Base-by-base conservation (phyloP, 2,329 filamentous ascomycete genomes). In the Alternaria metachromatica region DNA sequence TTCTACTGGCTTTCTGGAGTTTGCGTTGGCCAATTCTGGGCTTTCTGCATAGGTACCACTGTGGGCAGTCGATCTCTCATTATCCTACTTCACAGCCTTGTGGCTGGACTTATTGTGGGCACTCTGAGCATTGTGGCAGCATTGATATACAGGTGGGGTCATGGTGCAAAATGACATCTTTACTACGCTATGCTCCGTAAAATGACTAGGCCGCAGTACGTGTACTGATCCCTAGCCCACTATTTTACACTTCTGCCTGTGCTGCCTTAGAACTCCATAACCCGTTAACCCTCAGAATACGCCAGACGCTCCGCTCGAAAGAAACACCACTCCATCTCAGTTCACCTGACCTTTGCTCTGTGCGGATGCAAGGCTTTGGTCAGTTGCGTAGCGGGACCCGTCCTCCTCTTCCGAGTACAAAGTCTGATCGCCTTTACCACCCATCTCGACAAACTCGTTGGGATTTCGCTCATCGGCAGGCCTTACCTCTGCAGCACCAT, bases 351-450 rank as follows among this genome's bases (percentile, higher is more conserved):
- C 49, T 53, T 61, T 64, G 57, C 54, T 62, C 45, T 43, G 46
- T 15, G 53, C 37, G 25, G 62, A 61, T 46, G 60, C 63, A 30
- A 73, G 57, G 28, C 51, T 62, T 46, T 67, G 60, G 51, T 75
- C 69, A 2, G 62, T 69, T 10, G 70, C 63, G 64, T 83, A 84
- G 12, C 77, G 75, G 55, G 80, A 84, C 2, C 74, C 77, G 41
- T 77, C 76, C 33, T 92, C 90, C 54, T 92, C 84, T 10, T 87
- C 88, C 11, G 71, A 71, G 76, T 90, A 97, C 13, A 97, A 84
- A 46, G 87, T 84, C 79, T 93, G 89, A 74, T 98, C 95, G 6
- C 94, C 95, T 73, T 92, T 92, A 15, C 93, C 93, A 43, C 95
- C 95, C 84, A 96, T 87, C 65, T 90, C 87, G 79, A 93, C 90